Percentiles rank a stretch among this genome's conserved stretches.
Conservation (phyloP, 1,139 yeast species). For the Meyerozyma guilliermondii region DNA sequence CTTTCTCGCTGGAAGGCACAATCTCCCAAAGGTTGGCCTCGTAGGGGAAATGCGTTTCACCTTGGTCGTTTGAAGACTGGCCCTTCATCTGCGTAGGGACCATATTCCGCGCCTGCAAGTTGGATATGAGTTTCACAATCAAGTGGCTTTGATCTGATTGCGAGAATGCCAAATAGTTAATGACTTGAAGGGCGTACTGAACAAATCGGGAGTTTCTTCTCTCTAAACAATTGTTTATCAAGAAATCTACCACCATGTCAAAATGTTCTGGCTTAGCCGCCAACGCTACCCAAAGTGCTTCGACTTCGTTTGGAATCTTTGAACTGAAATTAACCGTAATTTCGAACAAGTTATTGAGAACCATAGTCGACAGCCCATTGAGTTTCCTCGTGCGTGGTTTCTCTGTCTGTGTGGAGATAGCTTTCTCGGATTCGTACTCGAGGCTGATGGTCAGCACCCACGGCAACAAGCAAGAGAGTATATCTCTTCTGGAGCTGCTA, state of each 20-base stretch:
- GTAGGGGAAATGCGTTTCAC: slow-evolving; percentile 43
- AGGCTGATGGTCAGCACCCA: slow-evolving; percentile 84
- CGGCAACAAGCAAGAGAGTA: slow-evolving; percentile 75
- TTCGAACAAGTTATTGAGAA: slow-evolving; percentile 75
- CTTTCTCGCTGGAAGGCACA: slow-evolving; percentile 58
- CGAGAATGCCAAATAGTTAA: slow-evolving; percentile 64
- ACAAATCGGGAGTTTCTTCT: slow-evolving; percentile 72
- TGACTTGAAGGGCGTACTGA: slow-evolving; percentile 72
- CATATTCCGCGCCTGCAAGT: slow-evolving; percentile 81
- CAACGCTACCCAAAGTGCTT: slow-evolving; percentile 90
- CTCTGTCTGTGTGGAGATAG: slow-evolving; percentile 20
- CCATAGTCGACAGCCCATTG: slow-evolving; percentile 66
- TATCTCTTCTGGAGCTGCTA: slow-evolving; percentile 57
- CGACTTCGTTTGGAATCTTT: slow-evolving; percentile 77
- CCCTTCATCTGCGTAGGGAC: slow-evolving; percentile 56
- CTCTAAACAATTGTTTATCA: slow-evolving; percentile 64
- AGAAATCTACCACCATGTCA: slow-evolving; percentile 65
- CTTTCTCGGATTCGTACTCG: slow-evolving; percentile 25
- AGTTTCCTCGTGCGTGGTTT: slow-evolving; percentile 5
- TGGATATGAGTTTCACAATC: slow-evolving; percentile 60
- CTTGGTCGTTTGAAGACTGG: slow-evolving; percentile 1
- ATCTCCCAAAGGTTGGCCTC: slow-evolving; percentile 64
- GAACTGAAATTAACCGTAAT: slow-evolving; percentile 76
- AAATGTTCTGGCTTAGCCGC: slow-evolving; percentile 71
- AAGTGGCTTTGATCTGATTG: slow-evolving; percentile 53